Evolutionary conservation across 768 basidiomycete species (phyloP).

Genomic region (Mycena amicta): DNA sequence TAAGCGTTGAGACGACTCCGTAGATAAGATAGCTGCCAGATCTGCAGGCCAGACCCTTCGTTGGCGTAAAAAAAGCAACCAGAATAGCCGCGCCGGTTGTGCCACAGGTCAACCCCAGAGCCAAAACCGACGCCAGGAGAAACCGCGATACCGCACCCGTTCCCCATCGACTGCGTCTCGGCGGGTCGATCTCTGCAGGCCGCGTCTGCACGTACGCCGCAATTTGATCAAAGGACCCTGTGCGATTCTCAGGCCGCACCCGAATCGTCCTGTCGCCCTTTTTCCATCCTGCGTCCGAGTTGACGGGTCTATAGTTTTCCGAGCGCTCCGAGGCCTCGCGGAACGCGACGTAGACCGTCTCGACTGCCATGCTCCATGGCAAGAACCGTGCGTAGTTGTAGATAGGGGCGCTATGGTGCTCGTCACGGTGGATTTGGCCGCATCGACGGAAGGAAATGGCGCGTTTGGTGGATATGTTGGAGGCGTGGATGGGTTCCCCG

Average conservation of each 20-base stretch:
- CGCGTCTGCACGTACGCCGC: conserved; percentile 10
- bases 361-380: conserved; percentile 32
- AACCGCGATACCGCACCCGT: conserved; percentile 21
- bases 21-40: conserved; percentile 35
- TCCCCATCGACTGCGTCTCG: conserved; percentile 16
- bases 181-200: background rate
- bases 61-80: conserved; percentile 26
- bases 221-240: conserved; percentile 14
- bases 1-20: conserved; percentile 32
- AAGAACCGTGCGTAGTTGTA: conserved; percentile 35
- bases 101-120: conserved; percentile 25
- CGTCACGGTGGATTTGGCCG: conserved; percentile 24
- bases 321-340: conserved; percentile 25
- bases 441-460: conserved; percentile 24
- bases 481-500: conserved; percentile 12
- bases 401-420: conserved; percentile 29
- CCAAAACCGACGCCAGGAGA: conserved; percentile 21
- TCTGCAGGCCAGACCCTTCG: conserved; percentile 35
- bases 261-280: conserved; percentile 11
- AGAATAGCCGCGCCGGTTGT: conserved; percentile 25
- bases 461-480: conserved; percentile 14
- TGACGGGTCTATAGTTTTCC: conserved; percentile 21
- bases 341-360: conserved; percentile 27
- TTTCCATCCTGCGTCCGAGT: conserved; percentile 21
- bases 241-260: conserved; percentile 10